Conservation (phyloP, 208 protist genomes). For the Crithidia brevicula region DNA sequence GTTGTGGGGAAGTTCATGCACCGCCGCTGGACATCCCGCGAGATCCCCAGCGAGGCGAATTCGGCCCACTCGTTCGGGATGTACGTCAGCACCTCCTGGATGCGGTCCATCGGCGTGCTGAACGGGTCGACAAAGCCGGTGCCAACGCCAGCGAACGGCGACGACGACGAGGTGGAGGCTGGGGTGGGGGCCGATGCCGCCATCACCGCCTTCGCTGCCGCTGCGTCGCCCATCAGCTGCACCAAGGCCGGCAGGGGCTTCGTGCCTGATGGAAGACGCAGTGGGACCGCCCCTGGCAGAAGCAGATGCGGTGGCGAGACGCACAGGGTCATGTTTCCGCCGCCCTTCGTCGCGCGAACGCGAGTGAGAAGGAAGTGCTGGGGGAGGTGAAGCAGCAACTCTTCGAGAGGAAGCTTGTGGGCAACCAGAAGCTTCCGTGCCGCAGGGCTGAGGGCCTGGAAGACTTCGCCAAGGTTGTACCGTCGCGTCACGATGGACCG, state of each 20-base stretch:
- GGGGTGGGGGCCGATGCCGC: too few species aligned
- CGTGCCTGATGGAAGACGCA: conserved; percentile 7
- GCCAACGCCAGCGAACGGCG: not conserved
- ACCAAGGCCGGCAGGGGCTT: conserved; percentile 24
- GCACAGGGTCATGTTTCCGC: too few species aligned
- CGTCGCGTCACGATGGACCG: conserved; percentile 23
- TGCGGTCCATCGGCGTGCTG: conserved; percentile 23
- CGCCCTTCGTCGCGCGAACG: not conserved
- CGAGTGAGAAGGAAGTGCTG: conserved; percentile 52
- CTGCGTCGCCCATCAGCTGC: conserved; percentile 11
- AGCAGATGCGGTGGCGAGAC: not conserved
- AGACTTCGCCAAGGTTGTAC: conserved; percentile 49
- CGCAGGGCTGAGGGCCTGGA: conserved; percentile 40
- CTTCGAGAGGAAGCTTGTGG: conserved; percentile 57
- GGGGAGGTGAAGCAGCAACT: conserved; percentile 60
- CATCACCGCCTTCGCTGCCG: not conserved
- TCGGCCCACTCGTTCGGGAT: conserved; percentile 67
- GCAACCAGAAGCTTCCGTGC: conserved; percentile 38
- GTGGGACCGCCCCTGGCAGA: not conserved
- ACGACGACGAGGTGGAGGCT: too few species aligned
- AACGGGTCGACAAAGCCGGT: conserved; percentile 10
- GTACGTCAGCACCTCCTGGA: conserved; percentile 59
- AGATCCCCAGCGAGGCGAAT: conserved; percentile 44
- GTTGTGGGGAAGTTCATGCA: conserved; percentile 61
- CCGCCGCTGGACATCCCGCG: conserved; percentile 53